These are phyloP conservation scores for Liquidambar formosana DNA, from an alignment of 164 flowering plant genomes.

Conservation along the genomic window DNA sequence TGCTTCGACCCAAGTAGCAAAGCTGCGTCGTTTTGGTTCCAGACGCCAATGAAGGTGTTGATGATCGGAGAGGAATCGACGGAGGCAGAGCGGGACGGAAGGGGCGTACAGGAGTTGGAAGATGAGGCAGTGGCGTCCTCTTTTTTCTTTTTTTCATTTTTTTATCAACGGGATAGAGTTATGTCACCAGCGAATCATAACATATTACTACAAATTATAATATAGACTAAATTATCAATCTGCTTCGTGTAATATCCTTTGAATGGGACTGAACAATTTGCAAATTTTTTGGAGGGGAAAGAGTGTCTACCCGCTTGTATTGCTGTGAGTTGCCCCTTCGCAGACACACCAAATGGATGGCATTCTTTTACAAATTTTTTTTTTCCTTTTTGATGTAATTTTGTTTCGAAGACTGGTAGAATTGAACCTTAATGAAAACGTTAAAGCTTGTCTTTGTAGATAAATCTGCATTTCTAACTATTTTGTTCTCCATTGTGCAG, in stretches of 20 bases:
- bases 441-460: neutral
- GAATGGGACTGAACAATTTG: neutral
- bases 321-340: too few species aligned
- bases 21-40: slow-evolving; percentile 19
- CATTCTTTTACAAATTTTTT: too few species aligned
- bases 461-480: neutral
- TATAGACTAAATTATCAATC: too few species aligned
- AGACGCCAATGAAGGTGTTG: slow-evolving; percentile 30
- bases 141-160: too few species aligned
- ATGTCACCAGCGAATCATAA: neutral
- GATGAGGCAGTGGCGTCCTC: slow-evolving; percentile 32
- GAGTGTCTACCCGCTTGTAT: neutral
- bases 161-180: too few species aligned
- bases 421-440: too few species aligned
- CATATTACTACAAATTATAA: too few species aligned
- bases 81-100: slow-evolving; percentile 19
- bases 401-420: too few species aligned
- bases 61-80: slow-evolving; percentile 16
- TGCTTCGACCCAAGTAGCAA: slow-evolving; percentile 20
- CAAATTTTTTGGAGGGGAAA: too few species aligned
- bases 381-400: too few species aligned
- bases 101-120: slow-evolving; percentile 28
- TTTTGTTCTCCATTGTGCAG: neutral
- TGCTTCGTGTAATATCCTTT: neutral
- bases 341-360: neutral